Conservation (phyloP, 2,329 filamentous ascomycete species). For the Pseudocercospora fijiensis region DNA sequence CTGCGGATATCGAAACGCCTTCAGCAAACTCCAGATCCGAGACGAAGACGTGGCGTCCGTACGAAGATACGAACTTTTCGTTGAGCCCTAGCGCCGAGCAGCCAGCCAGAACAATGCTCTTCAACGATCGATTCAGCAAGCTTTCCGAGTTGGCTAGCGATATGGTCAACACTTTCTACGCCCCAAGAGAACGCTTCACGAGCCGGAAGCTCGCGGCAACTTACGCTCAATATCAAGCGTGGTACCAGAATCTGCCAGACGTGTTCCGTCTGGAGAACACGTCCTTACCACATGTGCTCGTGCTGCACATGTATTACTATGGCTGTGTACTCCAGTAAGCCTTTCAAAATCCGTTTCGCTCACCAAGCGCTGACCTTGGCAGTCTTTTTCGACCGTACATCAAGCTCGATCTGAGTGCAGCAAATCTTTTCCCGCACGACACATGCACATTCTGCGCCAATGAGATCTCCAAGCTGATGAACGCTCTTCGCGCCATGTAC, state of each 20-base stretch:
- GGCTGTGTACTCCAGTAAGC: constrained; percentile 58
- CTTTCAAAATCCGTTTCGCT: constrained; percentile 23
- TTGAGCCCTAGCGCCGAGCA: constrained; percentile 65
- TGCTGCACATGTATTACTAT: constrained; percentile 51
- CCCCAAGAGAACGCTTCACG: constrained; percentile 64
- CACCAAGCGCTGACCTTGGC: constrained; percentile 56
- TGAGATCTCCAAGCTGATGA: constrained; percentile 45
- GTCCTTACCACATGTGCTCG: constrained; percentile 70
- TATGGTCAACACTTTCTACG: constrained; percentile 69
- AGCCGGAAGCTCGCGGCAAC: constrained; percentile 62
- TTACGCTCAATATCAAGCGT: constrained; percentile 68
- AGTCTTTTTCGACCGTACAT: constrained; percentile 73
- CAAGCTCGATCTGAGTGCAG: constrained; percentile 59
- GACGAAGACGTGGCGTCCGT: constrained; percentile 40
- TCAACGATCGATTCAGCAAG: constrained; percentile 60
- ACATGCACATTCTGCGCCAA: constrained; percentile 58
- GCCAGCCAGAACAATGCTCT: constrained; percentile 54
- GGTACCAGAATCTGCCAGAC: constrained; percentile 68
- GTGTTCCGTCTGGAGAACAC: constrained; percentile 65
- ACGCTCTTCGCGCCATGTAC: constrained; percentile 47
- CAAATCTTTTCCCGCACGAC: constrained; percentile 62
- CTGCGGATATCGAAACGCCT: constrained; percentile 51
- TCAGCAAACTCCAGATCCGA: constrained; percentile 37
- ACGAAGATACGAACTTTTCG: constrained; percentile 37
- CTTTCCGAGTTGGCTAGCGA: constrained; percentile 73